Evolutionary conservation across 2,329 filamentous ascomycete genomes (phyloP).

Genomic region (Esteya vermicola): DNA sequence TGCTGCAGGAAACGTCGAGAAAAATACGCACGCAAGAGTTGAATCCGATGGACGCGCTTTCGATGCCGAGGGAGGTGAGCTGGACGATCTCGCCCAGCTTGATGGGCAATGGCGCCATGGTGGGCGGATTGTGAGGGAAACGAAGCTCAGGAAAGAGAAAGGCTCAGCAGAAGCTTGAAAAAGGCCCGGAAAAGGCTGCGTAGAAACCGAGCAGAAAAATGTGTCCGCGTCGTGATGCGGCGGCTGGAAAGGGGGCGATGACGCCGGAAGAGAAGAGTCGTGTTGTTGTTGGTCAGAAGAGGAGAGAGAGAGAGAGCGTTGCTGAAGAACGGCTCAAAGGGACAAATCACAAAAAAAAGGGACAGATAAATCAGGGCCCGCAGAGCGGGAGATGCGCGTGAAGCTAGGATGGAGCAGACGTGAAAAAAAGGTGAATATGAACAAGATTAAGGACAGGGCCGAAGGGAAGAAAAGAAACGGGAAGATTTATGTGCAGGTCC

Average conservation of each 20-base stretch:
- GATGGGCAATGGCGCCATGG: conserved; percentile 23
- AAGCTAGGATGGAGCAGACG: neutral
- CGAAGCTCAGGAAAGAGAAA: too few relatives aligned
- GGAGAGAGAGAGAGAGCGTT: neutral
- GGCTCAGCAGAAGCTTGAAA: neutral
- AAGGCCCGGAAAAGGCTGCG: too few relatives aligned
- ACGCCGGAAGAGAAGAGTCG: neutral
- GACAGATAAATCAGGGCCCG: conserved; percentile 2
- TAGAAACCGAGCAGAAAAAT: too few relatives aligned
- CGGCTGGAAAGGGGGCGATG: too few relatives aligned
- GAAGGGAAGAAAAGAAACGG: conserved; percentile 2
- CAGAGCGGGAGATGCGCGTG: conserved; percentile 6
- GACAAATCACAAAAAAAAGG: neutral
- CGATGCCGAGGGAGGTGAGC: conserved; percentile 22
- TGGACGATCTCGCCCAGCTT: conserved; percentile 27
- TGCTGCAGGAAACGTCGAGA: too few relatives aligned
- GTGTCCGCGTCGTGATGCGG: too few relatives aligned
- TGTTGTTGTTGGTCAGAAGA: neutral
- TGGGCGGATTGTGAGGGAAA: conserved; percentile 9
- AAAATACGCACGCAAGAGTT: conserved; percentile 60
- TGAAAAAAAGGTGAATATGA: neutral
- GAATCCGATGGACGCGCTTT: conserved; percentile 53
- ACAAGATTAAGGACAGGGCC: conserved; percentile 9
- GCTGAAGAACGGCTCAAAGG: neutral
- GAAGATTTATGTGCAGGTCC: conserved; percentile 1